Evolutionary conservation across 441 rosid genomes (phyloP), one percentile per base, ranked within the genome.

Genomic region (Metrosideros polymorpha): DNA sequence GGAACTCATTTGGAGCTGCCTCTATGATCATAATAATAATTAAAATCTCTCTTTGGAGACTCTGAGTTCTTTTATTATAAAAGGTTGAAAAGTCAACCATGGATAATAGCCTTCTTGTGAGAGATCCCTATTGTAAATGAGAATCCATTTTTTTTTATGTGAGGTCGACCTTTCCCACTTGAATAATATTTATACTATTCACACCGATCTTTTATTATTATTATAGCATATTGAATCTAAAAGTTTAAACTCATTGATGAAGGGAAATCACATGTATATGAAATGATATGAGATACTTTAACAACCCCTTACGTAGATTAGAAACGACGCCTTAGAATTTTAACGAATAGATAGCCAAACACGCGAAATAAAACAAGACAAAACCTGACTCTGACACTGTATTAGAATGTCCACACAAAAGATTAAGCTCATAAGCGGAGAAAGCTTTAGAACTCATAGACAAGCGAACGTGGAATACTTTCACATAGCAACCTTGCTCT

Each of bases 151-250:
- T 53, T 19, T 57, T 27, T 35, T 18, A 19, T 0, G 17, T 5
- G 79, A 24, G n/a, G 43, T 66, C 35, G 79, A 66, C 79, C 35
- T 35, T 32, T 66, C n/a, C 39, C 6, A 39, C 32, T 1, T 7
- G 32, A 0, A 17, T 15, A 0, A n/a, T 57, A 0, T 57, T 52
- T 17, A 24, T 52, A 0, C 63, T 4, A 7, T 61, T 0, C 71
- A 15, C 39, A 30, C 71, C 30, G 18, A 30, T 18, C 30, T 30
- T 10, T 55, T n/a, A n/a, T 55, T 25, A 25, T n/a, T n/a, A 57
- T 13, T 12, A 14, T 29, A 61, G 12, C 17, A 30, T 61, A 61
- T 61, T 15, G 6, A 61, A 61, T 29, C 2, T 6, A 29, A 14
- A 2, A 59, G 32, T 59, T 59, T 59, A 59, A 29, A 15, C 22